Base-by-base conservation (phyloP, 2,329 filamentous ascomycete genomes). In the Clonostachys rosea region DNA sequence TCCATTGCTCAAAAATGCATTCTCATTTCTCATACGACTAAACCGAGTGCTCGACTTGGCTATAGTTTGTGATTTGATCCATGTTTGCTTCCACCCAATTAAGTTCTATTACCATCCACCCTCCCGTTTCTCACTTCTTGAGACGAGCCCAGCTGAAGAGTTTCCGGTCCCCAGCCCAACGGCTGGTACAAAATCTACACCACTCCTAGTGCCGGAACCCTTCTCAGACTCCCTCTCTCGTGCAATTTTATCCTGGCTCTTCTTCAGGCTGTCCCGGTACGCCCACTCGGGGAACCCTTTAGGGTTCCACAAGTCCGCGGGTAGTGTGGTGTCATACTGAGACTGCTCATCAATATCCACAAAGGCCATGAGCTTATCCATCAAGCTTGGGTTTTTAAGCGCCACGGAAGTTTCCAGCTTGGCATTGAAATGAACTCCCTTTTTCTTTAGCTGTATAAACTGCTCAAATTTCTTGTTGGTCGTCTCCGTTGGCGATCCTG, bases 381-480 rank as follows among this genome's bases (percentile, higher is more conserved):
- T 79, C 46, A 91, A 69, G 40, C 78, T 79, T 3, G 89, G 89
- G 59, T 92, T 92, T 45, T 80, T 79, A 49, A 91, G 69, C 8
- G 86, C 81, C 1, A 78, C 67, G 1, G 84, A 87, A 48, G 76
- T 75, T 35, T 86, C 79, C 9, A 94, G 71, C 51, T 86, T 84
- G 56, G 82, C 74, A 62, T 94, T 91, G 73, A 92, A 92, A 65
- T 94, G 89, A 14, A 84, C 74, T 5, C 84, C 84, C 52, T 85
- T 81, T 58, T 81, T 83, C 68, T 94, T 94, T n/a, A 92, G 75
- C 42, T 81, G 74, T 1, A 92, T 76, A 54, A 94, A 92, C 49
- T 83, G 81, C 52, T 81, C 76, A 55, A 92, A 86, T 56, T 89
- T 91, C 54, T 78, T 75, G 44, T 78, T 84, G 12, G 83, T 65